phyloP scores from a whole-genome alignment of 805 yeast species.

The Wickerhamomyces pijperi region DNA sequence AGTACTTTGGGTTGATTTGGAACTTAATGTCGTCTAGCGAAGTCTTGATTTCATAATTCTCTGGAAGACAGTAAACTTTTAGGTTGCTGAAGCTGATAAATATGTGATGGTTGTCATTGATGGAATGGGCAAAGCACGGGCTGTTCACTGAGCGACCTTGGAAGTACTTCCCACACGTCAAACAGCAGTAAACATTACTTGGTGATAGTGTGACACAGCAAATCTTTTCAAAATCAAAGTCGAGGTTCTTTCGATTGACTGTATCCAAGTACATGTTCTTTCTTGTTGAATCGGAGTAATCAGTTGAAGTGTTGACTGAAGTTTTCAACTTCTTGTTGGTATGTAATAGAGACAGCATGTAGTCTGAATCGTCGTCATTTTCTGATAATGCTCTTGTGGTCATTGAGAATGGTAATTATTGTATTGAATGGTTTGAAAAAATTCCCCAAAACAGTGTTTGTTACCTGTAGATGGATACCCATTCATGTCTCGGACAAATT shows the following conservation, averaged over 20 bases:
- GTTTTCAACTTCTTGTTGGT: neutral
- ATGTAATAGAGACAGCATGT: neutral
- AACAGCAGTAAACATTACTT: conserved; percentile 58
- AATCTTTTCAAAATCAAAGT: conserved; percentile 60
- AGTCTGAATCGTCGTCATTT: neutral
- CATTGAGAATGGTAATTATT: no score
- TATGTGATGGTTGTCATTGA: conserved; percentile 52
- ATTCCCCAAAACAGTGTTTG: no score
- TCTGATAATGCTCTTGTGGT: no score
- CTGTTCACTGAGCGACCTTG: conserved; percentile 58
- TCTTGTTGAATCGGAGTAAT: neutral
- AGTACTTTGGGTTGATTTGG: conserved; percentile 41
- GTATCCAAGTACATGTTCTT: conserved; percentile 19
- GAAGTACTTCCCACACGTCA: conserved; percentile 62
- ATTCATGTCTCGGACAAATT: no score
- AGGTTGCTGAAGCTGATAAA: conserved; percentile 42
- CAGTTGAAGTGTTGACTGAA: neutral
- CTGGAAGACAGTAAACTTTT: conserved; percentile 53
- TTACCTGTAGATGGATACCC: no score
- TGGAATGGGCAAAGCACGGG: conserved; percentile 57
- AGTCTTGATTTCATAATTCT: conserved; percentile 33
- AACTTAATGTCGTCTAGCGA: conserved; percentile 39
- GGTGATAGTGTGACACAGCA: conserved; percentile 55
- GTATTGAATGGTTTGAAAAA: no score
- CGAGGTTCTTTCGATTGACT: conserved; percentile 25